Evolutionary conservation across 306 rosid genomes (phyloP), one percentile per base, ranked within the genome.

Genomic region (Cicer yamashitae): DNA sequence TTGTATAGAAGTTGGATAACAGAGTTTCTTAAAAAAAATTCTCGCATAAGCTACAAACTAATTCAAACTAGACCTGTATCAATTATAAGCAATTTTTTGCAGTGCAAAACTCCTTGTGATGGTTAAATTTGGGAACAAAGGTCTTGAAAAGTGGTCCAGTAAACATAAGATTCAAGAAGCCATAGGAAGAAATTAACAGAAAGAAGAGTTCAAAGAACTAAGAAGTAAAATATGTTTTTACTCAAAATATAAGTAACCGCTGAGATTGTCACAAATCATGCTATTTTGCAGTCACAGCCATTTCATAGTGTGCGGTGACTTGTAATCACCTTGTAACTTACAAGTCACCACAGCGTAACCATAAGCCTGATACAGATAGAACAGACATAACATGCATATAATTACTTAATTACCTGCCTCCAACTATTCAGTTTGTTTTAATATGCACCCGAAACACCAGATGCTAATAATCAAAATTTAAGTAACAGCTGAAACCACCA

Each of bases 171-270:
- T 58, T 54, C 40, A 11, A 18, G 14, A 25, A 8, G 39, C 8
- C 64, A 22, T 58, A 11, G 7, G 34, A 58, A 58, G 40, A 58
- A 58, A 58, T 30, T 58, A 25, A 58, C 7, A 40, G 43, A 60
- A 60, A 60, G 6, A 2, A 60, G 10, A 60, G 14, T 39, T 39
- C 17, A 13, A 59, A 34, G 66, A 60, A 60, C 7, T 60, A 60
- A 60, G 30, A 11, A 34, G 7, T 0, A 30, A 59, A 59, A 5
- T 25, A 11, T 11, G 6, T 30, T 59, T 7, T 11, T 12, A 60
- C 38, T 34, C 13, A 71, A 77, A 67, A 44, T 54, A 65, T 10
- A 61, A 34, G 60, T 67, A 48, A 14, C 15, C 34, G 67, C 20
- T 18, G 18, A 60, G 43, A 60, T 18, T 1, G 59, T 67, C 44